A percentile compares a stretch with the other conserved stretches of the same genome.
Evolutionary conservation across 2,329 filamentous ascomycete species (phyloP).

Genomic region (Aspergillus sp.): DNA sequence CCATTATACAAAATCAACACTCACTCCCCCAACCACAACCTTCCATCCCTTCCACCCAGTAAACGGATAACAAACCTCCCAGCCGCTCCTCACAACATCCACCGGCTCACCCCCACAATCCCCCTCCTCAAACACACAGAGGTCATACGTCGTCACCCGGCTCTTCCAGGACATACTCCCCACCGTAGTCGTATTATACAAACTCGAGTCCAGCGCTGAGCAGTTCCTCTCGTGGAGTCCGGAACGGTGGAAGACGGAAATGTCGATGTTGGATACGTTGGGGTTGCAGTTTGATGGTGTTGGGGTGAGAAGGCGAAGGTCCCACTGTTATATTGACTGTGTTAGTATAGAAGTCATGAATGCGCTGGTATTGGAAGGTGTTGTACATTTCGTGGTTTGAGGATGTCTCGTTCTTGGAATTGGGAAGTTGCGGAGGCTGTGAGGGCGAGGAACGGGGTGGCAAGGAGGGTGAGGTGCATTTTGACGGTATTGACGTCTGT

Average conservation of each 20-base stretch:
- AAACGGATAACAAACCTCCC: slow-evolving; percentile 21
- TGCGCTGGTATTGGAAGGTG: neutral
- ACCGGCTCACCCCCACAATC: slow-evolving; percentile 2
- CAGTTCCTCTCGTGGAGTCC: slow-evolving; percentile 9
- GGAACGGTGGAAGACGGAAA: slow-evolving; percentile 15
- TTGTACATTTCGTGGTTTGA: slow-evolving; percentile 15
- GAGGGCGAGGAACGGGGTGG: neutral
- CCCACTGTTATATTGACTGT: slow-evolving; percentile 15
- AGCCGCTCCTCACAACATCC: slow-evolving; percentile 14
- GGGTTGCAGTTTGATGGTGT: slow-evolving; percentile 22
- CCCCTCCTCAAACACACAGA: slow-evolving; percentile 20
- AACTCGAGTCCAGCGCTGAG: neutral
- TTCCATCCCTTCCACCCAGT: slow-evolving; percentile 14
- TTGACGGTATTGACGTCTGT: neutral
- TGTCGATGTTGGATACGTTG: slow-evolving; percentile 11
- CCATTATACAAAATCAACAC: too few species aligned
- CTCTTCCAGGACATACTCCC: slow-evolving; percentile 24
- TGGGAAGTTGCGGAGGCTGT: slow-evolving; percentile 1
- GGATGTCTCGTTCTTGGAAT: slow-evolving; percentile 4
- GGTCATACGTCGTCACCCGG: slow-evolving; percentile 11
- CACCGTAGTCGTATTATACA: slow-evolving; percentile 10
- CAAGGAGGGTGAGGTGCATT: slow-evolving; percentile 2
- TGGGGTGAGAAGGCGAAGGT: slow-evolving; percentile 25
- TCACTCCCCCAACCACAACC: slow-evolving; percentile 10
- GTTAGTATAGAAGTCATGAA: too few species aligned